These are phyloP conservation scores for Heracleum sosnowskyi DNA, from an alignment of 129 eudicot species.

Conservation along the genomic window DNA sequence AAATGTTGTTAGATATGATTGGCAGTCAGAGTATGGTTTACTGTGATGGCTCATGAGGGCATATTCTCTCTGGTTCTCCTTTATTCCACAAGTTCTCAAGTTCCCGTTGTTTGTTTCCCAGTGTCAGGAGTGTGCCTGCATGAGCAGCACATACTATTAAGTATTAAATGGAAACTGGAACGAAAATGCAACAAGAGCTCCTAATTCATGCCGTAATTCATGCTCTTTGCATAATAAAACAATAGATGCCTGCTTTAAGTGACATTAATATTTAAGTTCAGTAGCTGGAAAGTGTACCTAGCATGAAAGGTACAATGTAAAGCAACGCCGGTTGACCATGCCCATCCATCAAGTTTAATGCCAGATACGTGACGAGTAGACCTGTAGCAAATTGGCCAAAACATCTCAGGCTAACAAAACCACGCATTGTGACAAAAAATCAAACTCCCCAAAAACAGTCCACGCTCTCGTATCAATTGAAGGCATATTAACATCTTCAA, in stretches of 20 bases:
- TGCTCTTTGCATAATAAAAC: neutral
- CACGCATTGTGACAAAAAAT: neutral
- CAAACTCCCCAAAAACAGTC: neutral
- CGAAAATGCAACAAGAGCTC: neutral
- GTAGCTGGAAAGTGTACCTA: slow-evolving; percentile 34
- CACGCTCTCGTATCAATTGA: neutral
- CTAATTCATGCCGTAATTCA: neutral
- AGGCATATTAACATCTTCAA: neutral
- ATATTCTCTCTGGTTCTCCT: slow-evolving; percentile 85
- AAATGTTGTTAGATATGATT: slow-evolving; percentile 13
- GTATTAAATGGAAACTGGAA: neutral
- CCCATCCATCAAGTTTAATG: slow-evolving; percentile 96
- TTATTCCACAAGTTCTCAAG: slow-evolving; percentile 74
- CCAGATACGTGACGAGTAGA: slow-evolving; percentile 79
- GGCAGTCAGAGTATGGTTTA: slow-evolving; percentile 15
- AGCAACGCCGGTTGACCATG: slow-evolving; percentile 99
- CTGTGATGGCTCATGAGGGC: slow-evolving; percentile 51
- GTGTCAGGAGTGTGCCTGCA: slow-evolving; percentile 67
- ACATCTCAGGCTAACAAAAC: neutral
- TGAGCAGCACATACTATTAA: neutral
- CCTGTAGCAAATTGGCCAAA: slow-evolving; percentile 34
- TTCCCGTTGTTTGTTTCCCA: slow-evolving; percentile 68
- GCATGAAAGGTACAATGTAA: slow-evolving; percentile 91
- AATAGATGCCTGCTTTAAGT: neutral
- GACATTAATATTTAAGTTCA: neutral